Percentiles rank a stretch among this genome's conserved stretches.
These are phyloP conservation scores for Solanum hybrid DNA, from an alignment of 305 asterid genomes.

Conservation along the genomic window DNA sequence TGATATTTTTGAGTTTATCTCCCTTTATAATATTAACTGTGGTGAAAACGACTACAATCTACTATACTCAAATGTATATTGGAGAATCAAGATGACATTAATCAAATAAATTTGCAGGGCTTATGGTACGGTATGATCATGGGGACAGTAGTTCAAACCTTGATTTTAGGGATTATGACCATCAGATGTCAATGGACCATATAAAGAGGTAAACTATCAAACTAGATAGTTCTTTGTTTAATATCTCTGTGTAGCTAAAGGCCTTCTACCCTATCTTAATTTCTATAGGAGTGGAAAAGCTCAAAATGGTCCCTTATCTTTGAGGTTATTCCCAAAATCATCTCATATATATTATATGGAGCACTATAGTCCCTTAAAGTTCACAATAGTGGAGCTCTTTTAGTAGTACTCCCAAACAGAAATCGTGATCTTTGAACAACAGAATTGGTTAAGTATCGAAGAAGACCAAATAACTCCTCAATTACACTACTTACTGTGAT, in stretches of 20 bases:
- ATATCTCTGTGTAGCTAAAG: not conserved
- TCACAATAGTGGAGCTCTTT: not conserved
- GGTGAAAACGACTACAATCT: not conserved
- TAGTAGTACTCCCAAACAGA: not conserved
- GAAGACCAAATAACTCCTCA: not conserved
- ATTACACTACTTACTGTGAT: not conserved
- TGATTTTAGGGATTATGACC: constrained; percentile 26
- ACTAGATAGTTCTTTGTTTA: not conserved
- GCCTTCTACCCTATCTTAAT: not conserved
- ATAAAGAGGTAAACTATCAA: constrained; percentile 9
- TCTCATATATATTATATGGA: not conserved
- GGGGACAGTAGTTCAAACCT: constrained; percentile 44
- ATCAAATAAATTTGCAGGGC: constrained; percentile 27
- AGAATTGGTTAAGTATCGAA: not conserved
- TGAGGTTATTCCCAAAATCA: not conserved
- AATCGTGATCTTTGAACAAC: not conserved
- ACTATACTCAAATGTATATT: not conserved
- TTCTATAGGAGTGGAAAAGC: not conserved
- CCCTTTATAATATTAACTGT: not conserved
- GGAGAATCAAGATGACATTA: not conserved
- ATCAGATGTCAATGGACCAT: constrained; percentile 22
- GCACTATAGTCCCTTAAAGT: not conserved
- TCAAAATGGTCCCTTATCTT: not conserved
- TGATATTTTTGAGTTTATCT: not conserved
- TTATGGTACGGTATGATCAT: constrained; percentile 51